Evolutionary conservation across 2,329 filamentous ascomycete genomes (phyloP), one percentile per base, ranked within the genome.

Genomic region (Neofusicoccum ribis): DNA sequence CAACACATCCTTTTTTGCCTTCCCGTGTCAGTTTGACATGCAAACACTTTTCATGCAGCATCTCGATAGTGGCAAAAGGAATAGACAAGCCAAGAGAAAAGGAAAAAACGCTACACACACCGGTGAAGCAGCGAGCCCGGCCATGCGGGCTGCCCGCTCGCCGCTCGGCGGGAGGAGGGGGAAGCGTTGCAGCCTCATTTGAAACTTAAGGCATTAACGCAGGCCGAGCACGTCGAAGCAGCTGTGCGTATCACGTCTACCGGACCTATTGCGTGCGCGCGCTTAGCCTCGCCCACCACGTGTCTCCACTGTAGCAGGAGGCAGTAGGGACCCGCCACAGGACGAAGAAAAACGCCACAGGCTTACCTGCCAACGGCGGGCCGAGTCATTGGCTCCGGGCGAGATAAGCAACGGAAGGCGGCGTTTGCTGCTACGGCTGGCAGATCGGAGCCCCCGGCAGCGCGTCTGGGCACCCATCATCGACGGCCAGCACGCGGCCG

Each of bases 1-100:
- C 36, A 14, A 23, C 51, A 20, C 11, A 52, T 43, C 17, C 9
- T 41, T 44, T 44, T 23, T 15, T 23, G 17, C 51, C 7, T 34
- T 58, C 23, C 5, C 27, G 54, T 11, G 23, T 59, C 8, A 37
- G 23, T 58, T 43, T 20, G 23, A 58, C 27, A 34, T 44, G 54
- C 54, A 44, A 58, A 58, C 54, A 58, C 27, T 31, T 14, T 49
- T 59, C 56, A 60, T 60, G 56, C 56, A 31, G 27, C 27, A 36
- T 34, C 56, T 46, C 31, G 39, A 44, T 34, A 36, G 27, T 15
- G 27, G 27, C 15, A 9, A 37, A 46, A 34, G 15, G 15, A 11
- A 15, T 2, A 11, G 15, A 14, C 23, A n/a, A 11, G 27, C 20
- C 23, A 37, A 20, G 49, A 3, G 34, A 12, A 34, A 37, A 17